Evolutionary conservation across 2,329 filamentous ascomycete genomes (phyloP).

Genomic region (Xylariaceae sp.): DNA sequence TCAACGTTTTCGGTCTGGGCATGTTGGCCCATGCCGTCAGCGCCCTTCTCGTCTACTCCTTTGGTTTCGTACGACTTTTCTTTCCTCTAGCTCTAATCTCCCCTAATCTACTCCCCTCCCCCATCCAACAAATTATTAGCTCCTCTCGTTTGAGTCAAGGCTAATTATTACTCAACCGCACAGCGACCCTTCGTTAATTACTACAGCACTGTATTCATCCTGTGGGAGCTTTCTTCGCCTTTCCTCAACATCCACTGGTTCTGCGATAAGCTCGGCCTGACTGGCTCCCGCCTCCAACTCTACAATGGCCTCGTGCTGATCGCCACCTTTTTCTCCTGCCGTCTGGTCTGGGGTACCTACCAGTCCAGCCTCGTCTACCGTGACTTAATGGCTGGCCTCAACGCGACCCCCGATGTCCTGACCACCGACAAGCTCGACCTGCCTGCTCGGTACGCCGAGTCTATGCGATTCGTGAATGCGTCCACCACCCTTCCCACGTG

Average conservation of each 20-base stretch:
- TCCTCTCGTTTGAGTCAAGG: neutral
- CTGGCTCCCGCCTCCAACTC: slow-evolving; percentile 66
- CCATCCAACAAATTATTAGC: no score
- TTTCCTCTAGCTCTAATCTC: slow-evolving; percentile 1
- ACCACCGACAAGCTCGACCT: slow-evolving; percentile 33
- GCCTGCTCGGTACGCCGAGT: slow-evolving; percentile 34
- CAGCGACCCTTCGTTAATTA: slow-evolving; percentile 81
- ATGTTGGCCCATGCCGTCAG: slow-evolving; percentile 72
- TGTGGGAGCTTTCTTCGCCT: slow-evolving; percentile 80
- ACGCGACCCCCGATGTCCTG: slow-evolving; percentile 34
- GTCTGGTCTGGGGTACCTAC: slow-evolving; percentile 72
- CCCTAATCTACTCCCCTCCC: no score
- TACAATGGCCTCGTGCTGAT: slow-evolving; percentile 72
- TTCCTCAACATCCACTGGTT: slow-evolving; percentile 92
- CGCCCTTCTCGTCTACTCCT: slow-evolving; percentile 66
- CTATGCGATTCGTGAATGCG: slow-evolving; percentile 47
- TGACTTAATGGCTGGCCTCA: slow-evolving; percentile 60
- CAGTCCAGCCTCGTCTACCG: slow-evolving; percentile 63
- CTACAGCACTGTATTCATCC: slow-evolving; percentile 74
- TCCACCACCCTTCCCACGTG: slow-evolving; percentile 57
- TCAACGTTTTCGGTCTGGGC: slow-evolving; percentile 69
- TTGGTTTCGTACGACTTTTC: slow-evolving; percentile 66
- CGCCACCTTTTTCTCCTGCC: slow-evolving; percentile 68
- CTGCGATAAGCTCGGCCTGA: slow-evolving; percentile 79
- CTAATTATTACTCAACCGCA: slow-evolving; percentile 3